These are phyloP conservation scores for Fragaria nilgerrensis DNA, from an alignment of 306 rosid genomes.

Conservation along the genomic window DNA sequence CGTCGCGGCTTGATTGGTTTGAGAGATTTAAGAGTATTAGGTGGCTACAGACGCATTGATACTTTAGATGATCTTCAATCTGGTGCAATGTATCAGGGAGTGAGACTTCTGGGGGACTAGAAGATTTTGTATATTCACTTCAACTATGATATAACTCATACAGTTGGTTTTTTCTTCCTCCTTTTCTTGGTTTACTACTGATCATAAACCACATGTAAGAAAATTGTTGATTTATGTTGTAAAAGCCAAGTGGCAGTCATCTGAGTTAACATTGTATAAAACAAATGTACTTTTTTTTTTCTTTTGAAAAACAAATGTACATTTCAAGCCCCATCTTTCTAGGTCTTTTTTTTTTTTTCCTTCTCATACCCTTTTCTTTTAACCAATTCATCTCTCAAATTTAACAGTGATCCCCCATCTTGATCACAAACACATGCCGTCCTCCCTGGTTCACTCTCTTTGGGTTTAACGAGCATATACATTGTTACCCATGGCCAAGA, in stretches of 20 bases:
- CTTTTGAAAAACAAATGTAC: not conserved
- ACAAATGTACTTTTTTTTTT: not conserved
- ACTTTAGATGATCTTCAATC: conserved; percentile 76
- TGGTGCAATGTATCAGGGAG: conserved; percentile 71
- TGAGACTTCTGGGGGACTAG: conserved; percentile 36
- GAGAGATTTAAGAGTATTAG: conserved; percentile 64
- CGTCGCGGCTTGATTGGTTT: conserved; percentile 62
- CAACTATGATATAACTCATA: not conserved
- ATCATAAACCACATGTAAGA: not conserved
- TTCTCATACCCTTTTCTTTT: not conserved
- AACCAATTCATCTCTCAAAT: conserved; percentile 20
- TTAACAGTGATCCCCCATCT: not conserved
- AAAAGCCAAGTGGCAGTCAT: not conserved
- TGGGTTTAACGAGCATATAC: too few species aligned
- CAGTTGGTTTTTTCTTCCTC: not conserved
- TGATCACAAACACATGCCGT: not conserved
- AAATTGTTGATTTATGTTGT: conserved; percentile 4
- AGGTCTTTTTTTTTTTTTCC: not conserved
- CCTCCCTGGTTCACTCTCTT: not conserved
- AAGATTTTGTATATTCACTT: not conserved
- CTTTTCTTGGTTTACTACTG: not conserved
- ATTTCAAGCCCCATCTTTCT: not conserved
- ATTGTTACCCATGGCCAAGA: conserved; percentile 44
- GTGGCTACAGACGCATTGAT: conserved; percentile 64
- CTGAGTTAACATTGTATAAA: conserved; percentile 1